Evolutionary conservation across 192 early-diverging fungal species (phyloP), one percentile per base, ranked within the genome.

Genomic region (Rhizophagus sp.): DNA sequence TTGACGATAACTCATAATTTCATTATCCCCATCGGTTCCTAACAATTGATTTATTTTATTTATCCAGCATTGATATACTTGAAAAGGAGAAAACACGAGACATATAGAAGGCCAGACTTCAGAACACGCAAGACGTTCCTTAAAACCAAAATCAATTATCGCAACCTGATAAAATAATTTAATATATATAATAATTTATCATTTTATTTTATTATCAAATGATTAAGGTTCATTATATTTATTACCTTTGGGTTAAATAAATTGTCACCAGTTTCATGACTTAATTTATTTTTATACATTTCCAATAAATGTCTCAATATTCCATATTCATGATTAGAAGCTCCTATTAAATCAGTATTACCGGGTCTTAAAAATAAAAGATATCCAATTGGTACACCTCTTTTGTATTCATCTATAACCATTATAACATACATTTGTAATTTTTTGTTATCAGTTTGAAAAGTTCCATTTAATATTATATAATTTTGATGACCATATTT

Each of bases 11-110:
- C n/a, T 36, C 9, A n/a, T 70, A 9, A 36, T 15, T 39, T 70
- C 36, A 44, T 44, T 41, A 70, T 22, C 7, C 6, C 22, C 39
- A 39, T 15, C 34, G 6, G 6, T 70, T 9, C 17, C 30, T n/a
- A 70, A 70, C 5, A 70, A 70, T 22, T 70, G 33, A 70, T 70
- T 12, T n/a, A 36, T 36, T 70, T 70, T 70, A 39, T 33, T 70
- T 8, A 19, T 10, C 68, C 68, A 70, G 41, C 68, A 70, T 41
- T 39, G 36, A 33, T 36, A 12, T 5, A 70, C 68, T 70, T 41
- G 30, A 70, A 39, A 36, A 70, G 68, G 68, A 33, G 17, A 41
- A 39, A n/a, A 70, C 10, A 70, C 13, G 3, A 70, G 22, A 39
- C 24, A 13, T 19, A 70, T 70, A 2, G 27, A n/a, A 22, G 33